phyloP scores from a whole-genome alignment of 1,139 yeast genomes.

The Blastobotrys persicus region DNA sequence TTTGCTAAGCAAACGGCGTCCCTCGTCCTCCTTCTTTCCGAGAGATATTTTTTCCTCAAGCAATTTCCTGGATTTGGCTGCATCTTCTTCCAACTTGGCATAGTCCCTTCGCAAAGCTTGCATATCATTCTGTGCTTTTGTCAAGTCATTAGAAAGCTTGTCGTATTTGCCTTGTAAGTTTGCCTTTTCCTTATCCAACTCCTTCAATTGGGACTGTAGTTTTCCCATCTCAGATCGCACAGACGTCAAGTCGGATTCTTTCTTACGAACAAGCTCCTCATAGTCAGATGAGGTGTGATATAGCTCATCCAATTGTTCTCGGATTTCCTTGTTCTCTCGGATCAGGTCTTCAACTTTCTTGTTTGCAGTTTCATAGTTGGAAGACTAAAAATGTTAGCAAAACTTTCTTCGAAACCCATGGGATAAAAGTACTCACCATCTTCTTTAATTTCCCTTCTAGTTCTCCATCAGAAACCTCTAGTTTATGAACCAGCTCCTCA shows the following conservation, averaged over 20 bases:
- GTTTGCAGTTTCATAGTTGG: conserved; percentile 40
- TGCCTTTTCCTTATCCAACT: conserved; percentile 24
- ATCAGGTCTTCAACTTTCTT: conserved; percentile 47
- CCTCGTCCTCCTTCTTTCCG: conserved; percentile 27
- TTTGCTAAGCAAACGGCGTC: conserved; percentile 26
- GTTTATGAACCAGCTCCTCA: conserved; percentile 35
- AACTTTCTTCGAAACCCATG: background rate
- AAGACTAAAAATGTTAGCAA: conserved; percentile 24
- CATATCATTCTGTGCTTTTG: conserved; percentile 28
- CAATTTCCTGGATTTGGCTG: conserved; percentile 28
- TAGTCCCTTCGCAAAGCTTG: conserved; percentile 30
- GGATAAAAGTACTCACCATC: conserved; percentile 21
- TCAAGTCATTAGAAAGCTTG: conserved; percentile 21
- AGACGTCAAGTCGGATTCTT: conserved; percentile 40
- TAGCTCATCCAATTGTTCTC: conserved; percentile 39
- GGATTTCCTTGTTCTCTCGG: conserved; percentile 49
- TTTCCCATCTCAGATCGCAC: conserved; percentile 31
- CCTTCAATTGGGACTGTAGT: conserved; percentile 23
- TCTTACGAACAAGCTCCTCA: conserved; percentile 38
- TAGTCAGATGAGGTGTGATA: conserved; percentile 41
- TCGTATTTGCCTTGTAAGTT: conserved; percentile 24
- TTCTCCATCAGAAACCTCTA: conserved; percentile 38
- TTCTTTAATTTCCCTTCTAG: conserved; percentile 39
- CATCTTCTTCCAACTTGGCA: conserved; percentile 31
- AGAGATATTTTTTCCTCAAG: conserved; percentile 33